Percentiles rank a stretch among this genome's conserved stretches.
Conservation (phyloP, 2,329 filamentous ascomycete genomes). For the Tricladium varicosporioides region DNA sequence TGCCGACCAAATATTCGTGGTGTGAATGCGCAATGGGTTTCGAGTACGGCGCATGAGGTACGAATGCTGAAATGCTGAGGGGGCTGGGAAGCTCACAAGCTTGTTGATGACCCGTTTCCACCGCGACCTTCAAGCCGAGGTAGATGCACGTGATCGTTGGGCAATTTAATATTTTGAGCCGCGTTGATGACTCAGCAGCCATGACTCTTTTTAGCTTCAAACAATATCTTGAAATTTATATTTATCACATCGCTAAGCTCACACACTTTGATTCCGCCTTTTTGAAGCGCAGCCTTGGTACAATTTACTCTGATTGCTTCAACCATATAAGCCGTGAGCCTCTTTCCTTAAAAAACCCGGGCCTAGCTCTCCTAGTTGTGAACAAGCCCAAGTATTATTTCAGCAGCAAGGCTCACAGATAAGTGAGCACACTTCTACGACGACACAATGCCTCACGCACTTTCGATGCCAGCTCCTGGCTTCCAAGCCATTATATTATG, state of each 20-base stretch:
- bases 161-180: not conserved
- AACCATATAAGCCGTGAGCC: too few relatives aligned
- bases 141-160: constrained; percentile 3
- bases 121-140: constrained; percentile 1
- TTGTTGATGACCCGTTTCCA: constrained; percentile 13
- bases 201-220: not conserved
- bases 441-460: constrained; percentile 68
- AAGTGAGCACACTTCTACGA: not conserved
- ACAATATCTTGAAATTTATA: not conserved
- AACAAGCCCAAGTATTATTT: not conserved
- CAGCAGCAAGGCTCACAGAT: not conserved
- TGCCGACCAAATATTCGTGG: constrained; percentile 4
- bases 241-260: not conserved
- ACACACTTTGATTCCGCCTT: not conserved
- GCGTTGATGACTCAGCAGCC: not conserved
- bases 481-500: constrained; percentile 83
- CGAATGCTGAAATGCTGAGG: constrained; percentile 3
- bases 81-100: constrained; percentile 11
- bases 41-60: constrained; percentile 17
- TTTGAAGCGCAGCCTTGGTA: not conserved
- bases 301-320: too few relatives aligned
- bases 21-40: constrained; percentile 1
- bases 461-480: constrained; percentile 69
- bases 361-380: not conserved
- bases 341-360: not conserved